Conservation (phyloP, 495 filamentous ascomycete genomes). For the Pyrenula aspistea region DNA sequence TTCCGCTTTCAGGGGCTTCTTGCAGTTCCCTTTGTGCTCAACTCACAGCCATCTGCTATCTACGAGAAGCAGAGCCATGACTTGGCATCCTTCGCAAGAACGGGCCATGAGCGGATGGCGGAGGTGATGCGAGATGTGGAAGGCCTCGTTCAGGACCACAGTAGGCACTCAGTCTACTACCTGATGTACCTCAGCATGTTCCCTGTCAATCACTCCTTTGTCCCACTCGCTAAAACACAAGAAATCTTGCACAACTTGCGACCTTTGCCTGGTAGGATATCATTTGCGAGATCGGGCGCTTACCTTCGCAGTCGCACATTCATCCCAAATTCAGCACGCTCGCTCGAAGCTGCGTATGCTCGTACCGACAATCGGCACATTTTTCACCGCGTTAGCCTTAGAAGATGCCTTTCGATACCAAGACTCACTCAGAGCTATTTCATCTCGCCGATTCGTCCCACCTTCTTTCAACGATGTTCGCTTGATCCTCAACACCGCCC, state of each 20-base stretch:
- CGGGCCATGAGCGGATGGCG: conserved; percentile 70
- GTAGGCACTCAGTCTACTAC: conserved; percentile 30
- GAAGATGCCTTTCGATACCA: conserved; percentile 87
- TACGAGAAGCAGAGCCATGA: conserved; percentile 39
- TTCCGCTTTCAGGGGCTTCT: conserved; percentile 80
- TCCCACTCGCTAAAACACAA: too few species aligned
- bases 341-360: conserved; percentile 88
- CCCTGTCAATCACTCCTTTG: too few species aligned
- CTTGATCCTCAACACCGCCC: conserved; percentile 85
- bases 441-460: conserved; percentile 82
- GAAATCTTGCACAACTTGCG: too few species aligned
- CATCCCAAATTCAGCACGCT: conserved; percentile 44
- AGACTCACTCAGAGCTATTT: conserved; percentile 74
- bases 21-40: conserved; percentile 92
- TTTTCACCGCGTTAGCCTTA: conserved; percentile 80
- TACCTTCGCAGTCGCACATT: conserved; percentile 48
- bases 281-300: too few species aligned
- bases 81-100: conserved; percentile 39
- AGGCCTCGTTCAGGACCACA: conserved; percentile 81
- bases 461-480: conserved; percentile 97
- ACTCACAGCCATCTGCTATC: conserved; percentile 82
- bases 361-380: conserved; percentile 77
- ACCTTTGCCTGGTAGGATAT: too few species aligned
- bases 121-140: conserved; percentile 96
- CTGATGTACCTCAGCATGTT: not conserved